Evolutionary conservation across 2,329 filamentous ascomycete genomes (phyloP), one percentile per base, ranked within the genome.

Genomic region (Fusarium illudens): DNA sequence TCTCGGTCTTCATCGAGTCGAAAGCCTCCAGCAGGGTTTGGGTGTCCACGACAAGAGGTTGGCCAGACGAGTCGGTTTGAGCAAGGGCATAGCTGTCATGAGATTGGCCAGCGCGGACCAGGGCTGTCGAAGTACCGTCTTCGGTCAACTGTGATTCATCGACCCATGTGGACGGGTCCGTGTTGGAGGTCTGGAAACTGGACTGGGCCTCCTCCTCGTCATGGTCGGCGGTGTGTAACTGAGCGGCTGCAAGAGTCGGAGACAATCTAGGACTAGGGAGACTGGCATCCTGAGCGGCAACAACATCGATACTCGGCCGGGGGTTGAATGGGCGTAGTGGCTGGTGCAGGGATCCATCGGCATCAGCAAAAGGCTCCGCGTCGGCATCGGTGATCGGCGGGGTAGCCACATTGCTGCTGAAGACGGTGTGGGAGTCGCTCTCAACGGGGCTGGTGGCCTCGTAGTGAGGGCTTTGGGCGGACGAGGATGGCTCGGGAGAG

Each of bases 181-280:
- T 73, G 29, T 68, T 66, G 11, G 76, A 68, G 6, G 73, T 80
- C 73, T 75, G 72, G 30, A 79, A 77, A 33, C 73, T 76, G 3
- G 76, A 73, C 11, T 72, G 71, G 12, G 75, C 78, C 11, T 80
- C 81, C 7, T 83, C 81, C 10, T 76, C 79, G 3, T 80, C 79
- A 3, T 79, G 79, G 2, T 86, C 84, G 42, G 84, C 80, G 15
- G 79, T 77, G 25, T 82, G 82, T 8, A 84, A 76, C 71, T 87
- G 84, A 25, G 84, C 84, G 42, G 95, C 92, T 72, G 92, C 93
- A 62, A 96, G 87, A 6, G 95, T 96, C 4, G 96, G 96, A 25
- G 96, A 99, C 59, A 99, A 82, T 74, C 96, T 94, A 32, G 96
- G 96, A 77, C 96, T 99, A 54, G 96, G 96, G 65, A 99, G 84